phyloP scores from a whole-genome alignment of 106 monocot genomes.

The Apostasia ramifera region DNA sequence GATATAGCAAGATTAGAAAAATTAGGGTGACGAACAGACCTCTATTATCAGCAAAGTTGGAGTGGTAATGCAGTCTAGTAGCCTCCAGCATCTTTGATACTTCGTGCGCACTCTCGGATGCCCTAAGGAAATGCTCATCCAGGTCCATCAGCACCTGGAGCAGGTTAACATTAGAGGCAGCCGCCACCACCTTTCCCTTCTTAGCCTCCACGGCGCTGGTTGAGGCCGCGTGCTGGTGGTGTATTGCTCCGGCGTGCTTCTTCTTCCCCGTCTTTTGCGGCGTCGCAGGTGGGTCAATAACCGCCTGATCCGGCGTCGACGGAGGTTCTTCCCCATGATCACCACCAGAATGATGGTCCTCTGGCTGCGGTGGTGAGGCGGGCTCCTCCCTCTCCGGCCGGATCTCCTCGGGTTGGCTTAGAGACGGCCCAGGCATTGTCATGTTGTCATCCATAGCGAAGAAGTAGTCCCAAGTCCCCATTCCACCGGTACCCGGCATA shows the following conservation, averaged over 20 bases:
- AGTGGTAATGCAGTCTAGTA: constrained; percentile 88
- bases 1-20: not conserved
- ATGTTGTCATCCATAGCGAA: constrained; percentile 53
- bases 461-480: constrained; percentile 78
- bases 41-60: constrained; percentile 84
- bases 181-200: constrained; percentile 41
- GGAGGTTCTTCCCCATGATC: constrained; percentile 12
- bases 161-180: constrained; percentile 28
- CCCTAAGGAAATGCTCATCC: constrained; percentile 83
- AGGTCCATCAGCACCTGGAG: constrained; percentile 51
- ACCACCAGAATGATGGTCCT: not conserved
- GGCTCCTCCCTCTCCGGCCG: constrained; percentile 18
- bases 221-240: constrained; percentile 52
- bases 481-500: constrained; percentile 8
- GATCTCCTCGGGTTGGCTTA: constrained; percentile 13
- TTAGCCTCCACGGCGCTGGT: constrained; percentile 30
- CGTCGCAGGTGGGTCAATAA: constrained; percentile 8
- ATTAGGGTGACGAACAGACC: constrained; percentile 22
- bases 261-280: constrained; percentile 19
- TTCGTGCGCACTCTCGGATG: constrained; percentile 64
- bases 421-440: constrained; percentile 25
- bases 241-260: constrained; percentile 19
- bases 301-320: constrained; percentile 16
- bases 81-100: constrained; percentile 88
- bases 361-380: not conserved